phyloP scores from a whole-genome alignment of 176 grass and related monocot genomes.

The Triticum dicoccoides region DNA sequence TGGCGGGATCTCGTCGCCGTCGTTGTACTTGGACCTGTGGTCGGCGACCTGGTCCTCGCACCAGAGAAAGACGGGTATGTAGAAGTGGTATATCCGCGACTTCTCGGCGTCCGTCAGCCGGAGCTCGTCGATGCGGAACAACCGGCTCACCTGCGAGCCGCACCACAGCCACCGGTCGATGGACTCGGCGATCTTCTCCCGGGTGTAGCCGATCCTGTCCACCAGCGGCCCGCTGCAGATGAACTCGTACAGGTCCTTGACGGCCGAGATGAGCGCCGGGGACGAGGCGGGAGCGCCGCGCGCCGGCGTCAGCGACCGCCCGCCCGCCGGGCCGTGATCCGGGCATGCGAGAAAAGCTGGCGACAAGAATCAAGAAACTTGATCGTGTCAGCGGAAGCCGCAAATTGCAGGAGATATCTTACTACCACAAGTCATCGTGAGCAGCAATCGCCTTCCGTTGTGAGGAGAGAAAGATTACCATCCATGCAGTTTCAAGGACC shows the following conservation, averaged over 20 bases:
- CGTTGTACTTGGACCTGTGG: constrained; percentile 64
- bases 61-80: constrained; percentile 92
- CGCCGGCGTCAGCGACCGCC: constrained; percentile 20
- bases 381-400: background rate
- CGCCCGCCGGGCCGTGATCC: constrained; percentile 28
- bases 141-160: constrained; percentile 56
- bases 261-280: constrained; percentile 63
- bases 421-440: no score
- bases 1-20: constrained; percentile 81
- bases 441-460: background rate
- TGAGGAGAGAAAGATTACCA: constrained; percentile 18
- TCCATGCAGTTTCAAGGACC: constrained; percentile 26
- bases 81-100: constrained; percentile 87
- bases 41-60: constrained; percentile 73
- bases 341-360: constrained; percentile 39
- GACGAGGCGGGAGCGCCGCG: constrained; percentile 42
- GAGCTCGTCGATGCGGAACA: constrained; percentile 76
- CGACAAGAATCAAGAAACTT: background rate
- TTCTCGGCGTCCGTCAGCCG: constrained; percentile 63
- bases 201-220: constrained; percentile 65
- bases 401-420: no score
- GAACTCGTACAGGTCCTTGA: constrained; percentile 75
- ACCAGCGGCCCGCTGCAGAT: constrained; percentile 83
- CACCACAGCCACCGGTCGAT: constrained; percentile 72
- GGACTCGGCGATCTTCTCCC: constrained; percentile 59